phyloP scores from a whole-genome alignment of 2,329 filamentous ascomycete species.

The Cercospora zeae-maydis region DNA sequence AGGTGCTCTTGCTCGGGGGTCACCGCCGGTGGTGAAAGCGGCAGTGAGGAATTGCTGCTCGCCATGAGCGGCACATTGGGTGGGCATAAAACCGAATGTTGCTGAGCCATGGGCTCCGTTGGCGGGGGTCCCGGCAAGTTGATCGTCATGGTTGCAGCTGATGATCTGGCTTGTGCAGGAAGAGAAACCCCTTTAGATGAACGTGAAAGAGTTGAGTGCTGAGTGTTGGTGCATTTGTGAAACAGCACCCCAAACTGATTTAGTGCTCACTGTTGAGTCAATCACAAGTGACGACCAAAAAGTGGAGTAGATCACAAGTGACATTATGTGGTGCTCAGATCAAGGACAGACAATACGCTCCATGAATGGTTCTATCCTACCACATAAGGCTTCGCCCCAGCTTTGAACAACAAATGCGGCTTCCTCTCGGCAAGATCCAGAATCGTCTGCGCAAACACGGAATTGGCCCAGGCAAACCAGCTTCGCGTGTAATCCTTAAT shows the following conservation, averaged over 20 bases:
- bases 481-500: slow-evolving; percentile 71
- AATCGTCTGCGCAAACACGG: slow-evolving; percentile 89
- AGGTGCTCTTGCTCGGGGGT: too few species aligned
- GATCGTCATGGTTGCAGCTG: background rate
- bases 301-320: background rate
- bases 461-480: slow-evolving; percentile 99
- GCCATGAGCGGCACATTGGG: too few species aligned
- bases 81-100: too few species aligned
- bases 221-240: background rate
- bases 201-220: too few species aligned
- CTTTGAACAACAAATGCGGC: slow-evolving; percentile 78
- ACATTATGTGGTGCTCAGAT: background rate
- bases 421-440: slow-evolving; percentile 84
- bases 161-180: too few species aligned
- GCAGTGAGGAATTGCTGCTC: too few species aligned
- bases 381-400: slow-evolving; percentile 57
- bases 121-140: background rate
- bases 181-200: too few species aligned
- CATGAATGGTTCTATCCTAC: slow-evolving; percentile 18
- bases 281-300: background rate
- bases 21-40: too few species aligned
- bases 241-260: background rate
- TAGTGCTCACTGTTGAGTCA: background rate
- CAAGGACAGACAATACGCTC: background rate
- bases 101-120: background rate